phyloP scores from a whole-genome alignment of 2,329 filamentous ascomycete species.

The Aureobasidium vineae region DNA sequence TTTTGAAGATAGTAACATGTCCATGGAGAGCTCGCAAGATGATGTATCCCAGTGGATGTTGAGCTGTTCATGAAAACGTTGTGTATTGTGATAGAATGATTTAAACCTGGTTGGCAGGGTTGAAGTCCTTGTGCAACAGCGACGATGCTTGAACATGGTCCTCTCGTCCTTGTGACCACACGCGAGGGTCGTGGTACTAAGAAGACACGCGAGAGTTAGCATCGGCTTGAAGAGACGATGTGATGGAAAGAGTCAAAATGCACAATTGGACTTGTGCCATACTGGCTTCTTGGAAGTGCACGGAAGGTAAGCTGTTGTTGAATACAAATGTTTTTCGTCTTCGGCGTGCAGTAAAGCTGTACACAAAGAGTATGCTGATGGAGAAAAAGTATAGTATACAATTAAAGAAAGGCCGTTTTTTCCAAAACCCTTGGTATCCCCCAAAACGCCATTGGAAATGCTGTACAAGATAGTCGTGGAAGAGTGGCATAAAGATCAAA shows the following conservation, averaged over 20 bases:
- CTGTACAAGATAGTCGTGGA: conserved; percentile 24
- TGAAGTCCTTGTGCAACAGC: conserved; percentile 88
- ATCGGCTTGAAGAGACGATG: not conserved
- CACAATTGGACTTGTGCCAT: not conserved
- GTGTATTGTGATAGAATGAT: not conserved
- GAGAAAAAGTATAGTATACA: conserved; percentile 15
- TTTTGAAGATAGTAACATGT: not conserved
- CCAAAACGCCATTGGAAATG: conserved; percentile 24
- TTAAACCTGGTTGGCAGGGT: conserved; percentile 74
- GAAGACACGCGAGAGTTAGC: not conserved
- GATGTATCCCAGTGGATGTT: not conserved
- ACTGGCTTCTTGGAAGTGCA: not conserved
- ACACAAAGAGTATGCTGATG: not conserved
- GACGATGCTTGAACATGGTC: conserved; percentile 81
- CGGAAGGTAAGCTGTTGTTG: too few species aligned
- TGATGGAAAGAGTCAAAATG: not conserved
- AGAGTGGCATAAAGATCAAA: conserved; percentile 39
- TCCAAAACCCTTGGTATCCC: conserved; percentile 20
- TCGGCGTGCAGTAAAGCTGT: not conserved
- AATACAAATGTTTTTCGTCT: not conserved
- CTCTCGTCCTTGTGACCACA: conserved; percentile 97
- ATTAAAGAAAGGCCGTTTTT: conserved; percentile 11
- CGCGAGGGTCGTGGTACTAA: conserved; percentile 66
- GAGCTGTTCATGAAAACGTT: too few species aligned
- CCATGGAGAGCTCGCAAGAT: not conserved